Evolutionary conservation across 148 eudicot genomes (phyloP).

Genomic region (Rhododendron vialii): DNA sequence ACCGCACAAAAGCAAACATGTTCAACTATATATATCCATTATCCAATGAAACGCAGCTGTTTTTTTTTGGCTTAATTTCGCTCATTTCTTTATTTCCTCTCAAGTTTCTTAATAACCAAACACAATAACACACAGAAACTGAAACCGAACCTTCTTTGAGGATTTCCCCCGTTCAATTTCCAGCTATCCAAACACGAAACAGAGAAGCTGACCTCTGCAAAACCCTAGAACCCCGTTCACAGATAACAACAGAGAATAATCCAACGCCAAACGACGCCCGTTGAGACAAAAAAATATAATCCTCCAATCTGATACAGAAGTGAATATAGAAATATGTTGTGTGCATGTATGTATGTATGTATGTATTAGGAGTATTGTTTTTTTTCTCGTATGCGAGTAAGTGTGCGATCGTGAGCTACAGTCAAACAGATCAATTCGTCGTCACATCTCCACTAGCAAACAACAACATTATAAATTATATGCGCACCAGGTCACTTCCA

Average conservation of each 20-base stretch:
- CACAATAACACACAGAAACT: neutral
- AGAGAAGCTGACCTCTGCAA: neutral
- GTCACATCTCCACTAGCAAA: conserved; percentile 3
- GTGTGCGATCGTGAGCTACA: conserved; percentile 1
- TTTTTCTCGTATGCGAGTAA: neutral
- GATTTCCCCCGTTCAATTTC: neutral
- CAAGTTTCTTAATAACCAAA: neutral
- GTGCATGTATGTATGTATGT: neutral
- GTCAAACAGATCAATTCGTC: neutral
- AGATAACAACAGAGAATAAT: neutral
- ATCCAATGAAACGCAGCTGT: neutral
- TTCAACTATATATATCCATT: neutral
- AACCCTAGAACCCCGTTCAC: neutral
- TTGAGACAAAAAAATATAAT: neutral
- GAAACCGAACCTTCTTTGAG: neutral
- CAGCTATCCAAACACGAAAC: neutral
- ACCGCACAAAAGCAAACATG: neutral
- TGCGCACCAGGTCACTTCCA: conserved; percentile 8
- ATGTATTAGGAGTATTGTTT: neutral
- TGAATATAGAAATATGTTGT: neutral
- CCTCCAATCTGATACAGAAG: neutral
- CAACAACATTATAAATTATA: neutral
- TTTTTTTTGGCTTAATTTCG: neutral
- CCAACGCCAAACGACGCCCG: neutral
- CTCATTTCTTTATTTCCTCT: neutral